phyloP scores from a whole-genome alignment of 106 monocot species.

The Acanthochlamys bracteata region DNA sequence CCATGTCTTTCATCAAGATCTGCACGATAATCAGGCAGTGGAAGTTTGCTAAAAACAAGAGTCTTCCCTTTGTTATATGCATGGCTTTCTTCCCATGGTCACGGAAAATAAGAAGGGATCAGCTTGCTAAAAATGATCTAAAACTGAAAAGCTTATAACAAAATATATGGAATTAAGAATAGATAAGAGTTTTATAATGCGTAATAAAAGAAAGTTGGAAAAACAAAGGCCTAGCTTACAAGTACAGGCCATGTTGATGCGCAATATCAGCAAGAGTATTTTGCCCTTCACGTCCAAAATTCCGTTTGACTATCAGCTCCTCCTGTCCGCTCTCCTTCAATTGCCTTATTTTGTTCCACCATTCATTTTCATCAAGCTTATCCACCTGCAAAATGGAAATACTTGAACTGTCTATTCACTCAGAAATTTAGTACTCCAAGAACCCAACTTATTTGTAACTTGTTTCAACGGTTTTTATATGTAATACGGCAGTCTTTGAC shows the following conservation, averaged over 20 bases:
- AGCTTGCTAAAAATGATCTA: not conserved
- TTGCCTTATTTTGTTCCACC: slow-evolving; percentile 64
- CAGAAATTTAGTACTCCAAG: too few relatives aligned
- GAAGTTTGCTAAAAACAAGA: slow-evolving; percentile 89
- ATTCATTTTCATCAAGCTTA: slow-evolving; percentile 86
- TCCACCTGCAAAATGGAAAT: slow-evolving; percentile 46
- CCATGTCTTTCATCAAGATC: slow-evolving; percentile 98
- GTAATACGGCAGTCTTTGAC: too few relatives aligned
- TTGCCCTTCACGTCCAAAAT: slow-evolving; percentile 82
- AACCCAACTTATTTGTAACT: too few relatives aligned
- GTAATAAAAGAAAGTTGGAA: too few relatives aligned
- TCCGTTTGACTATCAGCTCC: slow-evolving; percentile 69
- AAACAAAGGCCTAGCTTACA: slow-evolving; percentile 47
- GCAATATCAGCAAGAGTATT: slow-evolving; percentile 79
- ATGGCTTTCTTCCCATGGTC: slow-evolving; percentile 92
- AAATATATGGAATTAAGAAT: too few relatives aligned
- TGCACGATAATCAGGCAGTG: slow-evolving; percentile 91
- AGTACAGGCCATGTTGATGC: slow-evolving; percentile 59
- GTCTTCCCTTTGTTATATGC: slow-evolving; percentile 91
- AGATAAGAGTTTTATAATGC: too few relatives aligned
- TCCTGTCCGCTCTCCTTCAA: slow-evolving; percentile 61
- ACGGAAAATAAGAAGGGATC: too few relatives aligned
- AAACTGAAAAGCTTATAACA: too few relatives aligned
- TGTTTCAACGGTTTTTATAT: too few relatives aligned
- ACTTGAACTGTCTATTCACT: too few relatives aligned